phyloP scores from a whole-genome alignment of 805 yeast species.

The Candida patagonica region DNA sequence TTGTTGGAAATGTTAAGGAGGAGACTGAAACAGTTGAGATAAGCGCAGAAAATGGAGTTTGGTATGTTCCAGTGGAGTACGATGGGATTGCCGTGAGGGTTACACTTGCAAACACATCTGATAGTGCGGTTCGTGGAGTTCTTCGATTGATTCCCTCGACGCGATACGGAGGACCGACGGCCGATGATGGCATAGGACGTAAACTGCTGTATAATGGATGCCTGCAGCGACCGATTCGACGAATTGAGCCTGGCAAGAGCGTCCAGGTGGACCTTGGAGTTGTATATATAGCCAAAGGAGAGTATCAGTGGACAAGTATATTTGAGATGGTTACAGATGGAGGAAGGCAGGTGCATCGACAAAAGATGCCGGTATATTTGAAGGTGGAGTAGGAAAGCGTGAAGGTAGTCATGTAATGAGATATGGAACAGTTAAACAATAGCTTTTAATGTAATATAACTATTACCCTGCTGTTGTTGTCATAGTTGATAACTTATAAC shows the following conservation, averaged over 20 bases:
- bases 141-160: conserved; percentile 45
- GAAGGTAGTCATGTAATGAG: too few species aligned
- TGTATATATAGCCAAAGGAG: conserved; percentile 65
- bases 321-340: conserved; percentile 35
- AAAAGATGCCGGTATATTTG: conserved; percentile 15
- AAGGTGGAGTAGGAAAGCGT: conserved; percentile 10
- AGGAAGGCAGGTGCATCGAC: conserved; percentile 15
- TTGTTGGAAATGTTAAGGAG: conserved; percentile 15
- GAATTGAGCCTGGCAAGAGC: conserved; percentile 36
- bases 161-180: conserved; percentile 4
- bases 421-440: neutral
- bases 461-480: too few species aligned
- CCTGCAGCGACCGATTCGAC: conserved; percentile 45
- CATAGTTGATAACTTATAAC: too few species aligned
- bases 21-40: conserved; percentile 23
- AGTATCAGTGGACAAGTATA: conserved; percentile 69
- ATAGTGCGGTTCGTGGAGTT: conserved; percentile 39
- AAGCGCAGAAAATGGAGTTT: conserved; percentile 6
- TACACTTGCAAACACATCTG: conserved; percentile 40
- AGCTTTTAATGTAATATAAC: neutral
- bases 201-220: conserved; percentile 65
- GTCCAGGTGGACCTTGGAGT: conserved; percentile 43
- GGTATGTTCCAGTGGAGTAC: conserved; percentile 26
- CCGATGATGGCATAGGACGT: conserved; percentile 38
- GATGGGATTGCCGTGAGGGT: conserved; percentile 44